phyloP scores from a whole-genome alignment of 306 rosid genomes.

The Quercus mongolica region DNA sequence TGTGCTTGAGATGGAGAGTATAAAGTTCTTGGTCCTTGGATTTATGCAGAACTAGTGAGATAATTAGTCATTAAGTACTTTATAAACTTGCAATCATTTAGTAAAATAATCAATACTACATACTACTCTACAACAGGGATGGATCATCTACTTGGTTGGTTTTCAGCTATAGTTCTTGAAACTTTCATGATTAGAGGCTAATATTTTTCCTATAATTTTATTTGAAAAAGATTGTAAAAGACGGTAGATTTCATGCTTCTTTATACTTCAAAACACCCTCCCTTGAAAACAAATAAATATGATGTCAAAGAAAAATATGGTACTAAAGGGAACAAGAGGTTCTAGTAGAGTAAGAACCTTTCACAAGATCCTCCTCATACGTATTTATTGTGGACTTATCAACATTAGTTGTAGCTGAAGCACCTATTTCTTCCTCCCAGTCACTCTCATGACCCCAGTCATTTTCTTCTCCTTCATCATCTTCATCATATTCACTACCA shows the following conservation, averaged over 20 bases:
- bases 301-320: neutral
- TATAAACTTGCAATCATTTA: neutral
- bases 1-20: neutral
- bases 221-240: neutral
- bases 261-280: slow-evolving; percentile 5
- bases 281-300: slow-evolving; percentile 8
- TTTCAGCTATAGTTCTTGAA: neutral
- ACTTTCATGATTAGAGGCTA: neutral
- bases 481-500: slow-evolving; percentile 55
- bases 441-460: slow-evolving; percentile 50
- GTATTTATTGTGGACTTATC: slow-evolving; percentile 31
- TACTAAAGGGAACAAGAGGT: slow-evolving; percentile 9
- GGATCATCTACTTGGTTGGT: neutral
- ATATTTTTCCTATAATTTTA: neutral
- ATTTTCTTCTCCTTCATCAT: slow-evolving; percentile 44
- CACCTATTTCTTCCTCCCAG: slow-evolving; percentile 47
- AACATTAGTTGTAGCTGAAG: slow-evolving; percentile 29
- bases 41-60: neutral
- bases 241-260: slow-evolving; percentile 10
- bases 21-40: neutral
- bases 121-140: neutral
- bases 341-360: slow-evolving; percentile 44
- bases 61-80: neutral
- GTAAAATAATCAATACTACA: neutral
- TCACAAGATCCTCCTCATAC: slow-evolving; percentile 49